These are phyloP conservation scores for Helenozyma rhizophorensis DNA, from an alignment of 805 yeast genomes.

Conservation along the genomic window DNA sequence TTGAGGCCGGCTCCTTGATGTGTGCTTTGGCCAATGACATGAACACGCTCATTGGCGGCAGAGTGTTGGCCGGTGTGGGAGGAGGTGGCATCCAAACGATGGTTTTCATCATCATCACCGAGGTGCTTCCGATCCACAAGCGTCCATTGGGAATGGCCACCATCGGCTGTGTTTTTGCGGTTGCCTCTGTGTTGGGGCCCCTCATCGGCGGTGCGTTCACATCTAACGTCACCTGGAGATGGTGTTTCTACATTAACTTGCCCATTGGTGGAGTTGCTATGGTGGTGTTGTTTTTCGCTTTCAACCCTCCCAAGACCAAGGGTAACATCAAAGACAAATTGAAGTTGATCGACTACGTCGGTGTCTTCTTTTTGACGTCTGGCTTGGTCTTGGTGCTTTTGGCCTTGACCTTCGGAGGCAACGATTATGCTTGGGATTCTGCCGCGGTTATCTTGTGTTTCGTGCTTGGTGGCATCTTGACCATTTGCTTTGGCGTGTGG, in stretches of 20 bases:
- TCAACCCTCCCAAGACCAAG: slow-evolving; percentile 18
- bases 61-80: slow-evolving; percentile 36
- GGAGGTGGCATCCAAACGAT: slow-evolving; percentile 32
- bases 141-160: slow-evolving; percentile 21
- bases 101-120: slow-evolving; percentile 26
- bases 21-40: slow-evolving; percentile 33
- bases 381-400: slow-evolving; percentile 21
- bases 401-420: slow-evolving; percentile 22
- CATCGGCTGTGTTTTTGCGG: slow-evolving; percentile 16
- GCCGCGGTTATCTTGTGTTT: slow-evolving; percentile 21
- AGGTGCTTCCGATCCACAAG: slow-evolving; percentile 26
- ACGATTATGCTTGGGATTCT: slow-evolving; percentile 19
- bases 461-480: slow-evolving; percentile 18
- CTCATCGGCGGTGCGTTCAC: slow-evolving; percentile 25
- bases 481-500: slow-evolving; percentile 17
- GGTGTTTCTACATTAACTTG: slow-evolving; percentile 25
- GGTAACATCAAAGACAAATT: slow-evolving; percentile 12
- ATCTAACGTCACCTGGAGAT: slow-evolving; percentile 22
- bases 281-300: slow-evolving; percentile 13
- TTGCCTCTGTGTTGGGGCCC: slow-evolving; percentile 24
- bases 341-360: slow-evolving; percentile 18
- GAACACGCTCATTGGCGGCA: slow-evolving; percentile 39
- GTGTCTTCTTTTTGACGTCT: slow-evolving; percentile 15
- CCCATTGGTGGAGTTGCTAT: slow-evolving; percentile 22
- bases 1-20: slow-evolving; percentile 34